phyloP scores from a whole-genome alignment of 176 grass and related monocot species.

The Neostapfia colusana region DNA sequence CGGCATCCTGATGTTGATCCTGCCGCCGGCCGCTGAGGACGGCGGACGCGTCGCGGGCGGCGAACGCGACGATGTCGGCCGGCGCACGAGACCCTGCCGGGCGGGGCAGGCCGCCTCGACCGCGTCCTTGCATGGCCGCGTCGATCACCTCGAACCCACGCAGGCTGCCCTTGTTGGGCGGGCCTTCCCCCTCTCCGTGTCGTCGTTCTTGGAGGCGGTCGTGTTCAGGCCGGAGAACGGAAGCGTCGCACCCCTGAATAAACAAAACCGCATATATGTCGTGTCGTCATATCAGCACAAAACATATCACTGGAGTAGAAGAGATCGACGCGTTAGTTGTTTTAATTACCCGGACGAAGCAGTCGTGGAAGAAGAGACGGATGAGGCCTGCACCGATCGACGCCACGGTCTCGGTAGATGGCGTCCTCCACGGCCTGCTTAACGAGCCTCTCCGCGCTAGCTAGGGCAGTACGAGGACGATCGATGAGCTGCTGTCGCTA shows the following conservation, averaged over 20 bases:
- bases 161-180: constrained; percentile 18
- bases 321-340: background rate
- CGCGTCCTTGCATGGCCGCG: background rate
- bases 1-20: constrained; percentile 26
- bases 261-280: too few species aligned
- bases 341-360: constrained; percentile 40
- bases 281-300: too few species aligned
- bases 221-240: constrained; percentile 51
- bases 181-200: constrained; percentile 26
- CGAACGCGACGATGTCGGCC: constrained; percentile 60
- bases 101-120: constrained; percentile 36
- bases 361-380: constrained; percentile 65
- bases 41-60: constrained; percentile 39
- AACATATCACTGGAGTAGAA: background rate
- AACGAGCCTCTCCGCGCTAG: constrained; percentile 11
- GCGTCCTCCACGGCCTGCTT: background rate
- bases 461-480: constrained; percentile 23
- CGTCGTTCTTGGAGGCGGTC: background rate
- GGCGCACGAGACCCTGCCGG: constrained; percentile 39
- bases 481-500: background rate
- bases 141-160: constrained; percentile 43
- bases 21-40: constrained; percentile 11
- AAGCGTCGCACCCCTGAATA: constrained; percentile 55
- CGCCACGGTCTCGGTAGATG: background rate
- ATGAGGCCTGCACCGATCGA: constrained; percentile 33